Conservation (phyloP, 371 early-diverging fungal genomes). For the Syncephalastrum sp. region DNA sequence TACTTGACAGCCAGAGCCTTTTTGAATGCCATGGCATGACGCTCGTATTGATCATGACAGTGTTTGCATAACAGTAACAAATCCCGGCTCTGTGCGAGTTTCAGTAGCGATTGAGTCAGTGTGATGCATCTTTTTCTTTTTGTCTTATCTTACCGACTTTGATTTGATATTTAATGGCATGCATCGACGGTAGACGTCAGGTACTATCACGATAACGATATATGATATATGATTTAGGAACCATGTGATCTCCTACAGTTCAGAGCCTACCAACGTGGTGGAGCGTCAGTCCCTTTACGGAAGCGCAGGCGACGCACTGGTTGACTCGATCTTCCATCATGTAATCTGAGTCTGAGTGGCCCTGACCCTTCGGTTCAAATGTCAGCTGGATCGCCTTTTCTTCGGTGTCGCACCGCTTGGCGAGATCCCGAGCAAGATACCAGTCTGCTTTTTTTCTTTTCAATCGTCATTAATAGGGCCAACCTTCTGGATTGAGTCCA, state of each 20-base stretch:
- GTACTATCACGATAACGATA: constrained; percentile 28
- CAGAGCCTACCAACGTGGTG: constrained; percentile 52
- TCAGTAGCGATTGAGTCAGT: no score
- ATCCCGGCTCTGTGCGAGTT: constrained; percentile 39
- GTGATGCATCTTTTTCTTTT: background rate
- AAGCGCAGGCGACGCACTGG: constrained; percentile 50
- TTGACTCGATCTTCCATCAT: constrained; percentile 58
- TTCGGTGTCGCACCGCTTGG: constrained; percentile 17
- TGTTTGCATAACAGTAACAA: constrained; percentile 49
- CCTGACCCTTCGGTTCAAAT: constrained; percentile 56
- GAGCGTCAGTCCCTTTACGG: constrained; percentile 30
- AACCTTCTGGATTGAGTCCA: no score
- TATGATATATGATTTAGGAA: background rate
- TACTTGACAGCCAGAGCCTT: constrained; percentile 38
- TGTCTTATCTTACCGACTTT: constrained; percentile 46
- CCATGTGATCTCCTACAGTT: background rate
- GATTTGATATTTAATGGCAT: constrained; percentile 56
- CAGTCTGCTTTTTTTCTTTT: constrained; percentile 49
- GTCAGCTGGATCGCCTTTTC: constrained; percentile 47
- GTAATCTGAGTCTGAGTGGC: constrained; percentile 50
- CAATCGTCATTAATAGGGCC: constrained; percentile 18
- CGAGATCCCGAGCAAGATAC: constrained; percentile 51
- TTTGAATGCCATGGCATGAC: constrained; percentile 41
- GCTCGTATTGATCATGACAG: constrained; percentile 56
- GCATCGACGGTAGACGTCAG: constrained; percentile 57